Conservation (phyloP, 2,329 filamentous ascomycete genomes). For the Myriosclerotinia curreyana region DNA sequence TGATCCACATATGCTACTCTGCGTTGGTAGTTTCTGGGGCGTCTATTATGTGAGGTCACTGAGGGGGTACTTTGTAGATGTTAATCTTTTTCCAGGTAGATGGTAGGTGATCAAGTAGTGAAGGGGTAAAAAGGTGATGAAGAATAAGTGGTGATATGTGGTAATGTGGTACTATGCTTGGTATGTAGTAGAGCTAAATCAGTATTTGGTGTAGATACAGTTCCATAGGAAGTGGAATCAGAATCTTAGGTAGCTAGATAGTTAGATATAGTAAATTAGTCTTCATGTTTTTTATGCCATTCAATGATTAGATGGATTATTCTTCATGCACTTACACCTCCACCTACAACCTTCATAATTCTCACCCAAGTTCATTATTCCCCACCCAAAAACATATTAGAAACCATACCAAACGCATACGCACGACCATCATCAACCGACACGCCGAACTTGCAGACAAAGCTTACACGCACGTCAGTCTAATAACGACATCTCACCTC, state of each 20-base stretch:
- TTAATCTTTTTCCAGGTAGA: conserved; percentile 8
- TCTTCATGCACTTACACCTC: not conserved
- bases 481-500: conserved; percentile 22
- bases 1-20: conserved; percentile 18
- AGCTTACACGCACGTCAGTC: conserved; percentile 23
- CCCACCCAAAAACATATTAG: conserved; percentile 10
- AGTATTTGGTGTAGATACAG: not conserved
- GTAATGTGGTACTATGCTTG: not conserved
- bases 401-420: not conserved
- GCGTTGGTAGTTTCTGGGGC: conserved; percentile 15
- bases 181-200: not conserved
- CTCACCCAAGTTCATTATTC: conserved; percentile 3
- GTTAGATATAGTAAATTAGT: not conserved
- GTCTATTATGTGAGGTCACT: conserved; percentile 9
- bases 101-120: conserved; percentile 7
- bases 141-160: not conserved
- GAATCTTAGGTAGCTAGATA: not conserved
- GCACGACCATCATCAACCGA: conserved; percentile 16
- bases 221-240: too few species aligned
- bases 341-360: not conserved
- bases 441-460: conserved; percentile 18
- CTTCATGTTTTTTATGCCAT: too few species aligned
- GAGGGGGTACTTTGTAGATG: too few species aligned
- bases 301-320: too few species aligned
- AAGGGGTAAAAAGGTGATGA: not conserved